Conservation (phyloP, 2,329 filamentous ascomycete genomes). For the Cladosporium velox region DNA sequence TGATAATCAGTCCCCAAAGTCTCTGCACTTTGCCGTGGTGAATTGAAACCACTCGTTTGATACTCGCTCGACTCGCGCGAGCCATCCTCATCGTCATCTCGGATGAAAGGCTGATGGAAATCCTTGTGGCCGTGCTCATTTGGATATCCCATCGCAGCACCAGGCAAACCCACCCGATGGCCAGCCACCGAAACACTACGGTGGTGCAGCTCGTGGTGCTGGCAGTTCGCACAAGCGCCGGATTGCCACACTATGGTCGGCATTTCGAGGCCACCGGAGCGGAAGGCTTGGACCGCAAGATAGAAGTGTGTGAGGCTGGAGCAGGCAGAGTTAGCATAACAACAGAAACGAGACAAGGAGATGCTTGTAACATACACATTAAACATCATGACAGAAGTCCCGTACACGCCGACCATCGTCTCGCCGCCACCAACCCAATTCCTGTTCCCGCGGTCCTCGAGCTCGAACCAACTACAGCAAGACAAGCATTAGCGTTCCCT, state of each 20-base stretch:
- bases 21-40: slow-evolving; percentile 4
- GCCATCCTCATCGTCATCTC: background rate
- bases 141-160: background rate
- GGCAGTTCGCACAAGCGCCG: background rate
- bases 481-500: background rate
- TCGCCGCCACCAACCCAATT: background rate
- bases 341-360: background rate
- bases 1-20: background rate
- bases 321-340: background rate
- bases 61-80: slow-evolving; percentile 8
- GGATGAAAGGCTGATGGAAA: background rate
- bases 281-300: background rate
- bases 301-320: background rate
- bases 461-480: background rate
- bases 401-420: background rate
- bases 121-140: background rate
- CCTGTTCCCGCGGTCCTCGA: background rate
- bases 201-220: background rate
- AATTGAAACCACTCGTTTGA: slow-evolving; percentile 7
- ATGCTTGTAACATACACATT: background rate
- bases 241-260: background rate
- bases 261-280: background rate
- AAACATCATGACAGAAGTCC: background rate
- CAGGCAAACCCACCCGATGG: background rate
- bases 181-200: background rate